Evolutionary conservation across 768 basidiomycete genomes (phyloP).

Genomic region (Leccinum boreale): DNA sequence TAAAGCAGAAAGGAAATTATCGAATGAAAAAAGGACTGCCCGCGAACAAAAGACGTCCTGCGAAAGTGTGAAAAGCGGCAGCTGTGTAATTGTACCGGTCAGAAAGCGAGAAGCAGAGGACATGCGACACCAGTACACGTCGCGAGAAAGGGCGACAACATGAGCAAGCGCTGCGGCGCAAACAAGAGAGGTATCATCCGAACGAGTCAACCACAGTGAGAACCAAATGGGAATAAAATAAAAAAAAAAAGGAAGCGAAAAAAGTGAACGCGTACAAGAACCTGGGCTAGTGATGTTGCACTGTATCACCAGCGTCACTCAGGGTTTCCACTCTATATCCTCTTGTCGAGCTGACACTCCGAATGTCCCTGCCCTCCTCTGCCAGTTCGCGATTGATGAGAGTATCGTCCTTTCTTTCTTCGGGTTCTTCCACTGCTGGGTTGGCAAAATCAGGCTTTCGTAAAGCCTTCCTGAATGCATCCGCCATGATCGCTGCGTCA

Average conservation of each 20-base stretch:
- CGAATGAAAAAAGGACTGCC: conserved; percentile 26
- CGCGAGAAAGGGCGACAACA: conserved; percentile 30
- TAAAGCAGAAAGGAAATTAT: conserved; percentile 28
- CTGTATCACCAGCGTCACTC: conserved; percentile 50
- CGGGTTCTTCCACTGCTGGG: conserved; percentile 58
- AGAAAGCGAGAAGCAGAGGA: conserved; percentile 31
- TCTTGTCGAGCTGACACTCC: conserved; percentile 77
- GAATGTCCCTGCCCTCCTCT: conserved; percentile 86
- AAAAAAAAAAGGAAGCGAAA: conserved; percentile 26
- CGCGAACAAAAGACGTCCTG: conserved; percentile 23
- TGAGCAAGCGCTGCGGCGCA: conserved; percentile 21
- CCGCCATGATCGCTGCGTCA: conserved; percentile 91
- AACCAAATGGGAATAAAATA: conserved; percentile 35
- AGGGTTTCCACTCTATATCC: conserved; percentile 76
- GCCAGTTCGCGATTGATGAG: conserved; percentile 70
- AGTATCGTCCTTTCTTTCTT: conserved; percentile 40
- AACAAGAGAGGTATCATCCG: conserved; percentile 37
- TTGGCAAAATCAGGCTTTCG: conserved; percentile 87
- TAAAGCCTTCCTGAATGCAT: conserved; percentile 85
- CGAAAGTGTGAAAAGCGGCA: conserved; percentile 24
- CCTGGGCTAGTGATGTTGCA: conserved; percentile 43
- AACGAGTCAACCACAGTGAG: conserved; percentile 34
- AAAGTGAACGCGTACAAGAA: conserved; percentile 31
- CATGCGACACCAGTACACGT: conserved; percentile 29
- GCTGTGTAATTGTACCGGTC: conserved; percentile 29